These are phyloP conservation scores for Canavalia ensiformis DNA, from an alignment of 306 rosid genomes.

Conservation along the genomic window DNA sequence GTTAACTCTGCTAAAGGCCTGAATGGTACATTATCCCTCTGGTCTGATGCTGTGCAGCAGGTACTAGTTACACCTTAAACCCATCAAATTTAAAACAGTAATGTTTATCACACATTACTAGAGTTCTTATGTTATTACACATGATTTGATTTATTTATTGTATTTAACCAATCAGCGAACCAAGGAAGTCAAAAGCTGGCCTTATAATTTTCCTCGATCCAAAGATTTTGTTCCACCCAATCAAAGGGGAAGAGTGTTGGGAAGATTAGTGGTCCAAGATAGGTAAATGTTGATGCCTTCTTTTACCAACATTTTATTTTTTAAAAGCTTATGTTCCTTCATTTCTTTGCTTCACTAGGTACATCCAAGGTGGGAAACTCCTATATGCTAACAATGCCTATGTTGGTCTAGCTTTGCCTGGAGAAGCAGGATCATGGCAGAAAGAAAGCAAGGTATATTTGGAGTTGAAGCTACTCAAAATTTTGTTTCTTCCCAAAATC, in stretches of 20 bases:
- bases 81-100: no score
- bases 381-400: slow-evolving; percentile 56
- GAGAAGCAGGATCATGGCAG: slow-evolving; percentile 86
- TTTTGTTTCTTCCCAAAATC: not conserved
- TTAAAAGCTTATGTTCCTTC: not conserved
- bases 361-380: slow-evolving; percentile 45
- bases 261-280: slow-evolving; percentile 71
- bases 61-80: slow-evolving; percentile 41
- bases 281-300: slow-evolving; percentile 47
- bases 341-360: slow-evolving; percentile 44
- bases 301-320: not conserved
- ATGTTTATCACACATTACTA: not conserved
- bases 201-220: slow-evolving; percentile 73
- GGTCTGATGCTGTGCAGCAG: slow-evolving; percentile 76
- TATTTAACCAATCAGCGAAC: slow-evolving; percentile 49
- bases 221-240: slow-evolving; percentile 55
- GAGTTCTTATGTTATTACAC: not conserved
- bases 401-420: slow-evolving; percentile 80
- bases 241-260: slow-evolving; percentile 68
- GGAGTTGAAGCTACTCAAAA: not conserved
- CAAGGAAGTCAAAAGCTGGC: slow-evolving; percentile 74
- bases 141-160: slow-evolving; percentile 3
- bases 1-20: slow-evolving; percentile 58
- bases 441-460: slow-evolving; percentile 74
- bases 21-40: slow-evolving; percentile 52